These are phyloP conservation scores for Cryptosporidium parvum DNA, from an alignment of 169 alveolate genomes.

Conservation along the genomic window DNA sequence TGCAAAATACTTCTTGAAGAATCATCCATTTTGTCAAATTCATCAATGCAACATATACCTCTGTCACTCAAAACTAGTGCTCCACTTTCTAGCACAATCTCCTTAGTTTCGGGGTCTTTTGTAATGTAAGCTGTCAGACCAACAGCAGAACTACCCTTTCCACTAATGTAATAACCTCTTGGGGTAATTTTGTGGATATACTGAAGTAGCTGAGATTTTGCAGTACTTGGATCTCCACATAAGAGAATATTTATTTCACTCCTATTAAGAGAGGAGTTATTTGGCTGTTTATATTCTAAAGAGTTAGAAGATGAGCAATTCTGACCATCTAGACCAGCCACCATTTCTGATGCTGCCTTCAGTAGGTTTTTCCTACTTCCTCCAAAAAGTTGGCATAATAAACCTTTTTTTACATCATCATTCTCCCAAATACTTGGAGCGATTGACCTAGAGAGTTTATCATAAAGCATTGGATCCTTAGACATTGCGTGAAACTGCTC, in stretches of 20 bases:
- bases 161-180: constrained; percentile 96
- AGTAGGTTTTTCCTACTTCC: constrained; percentile 88
- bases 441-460: constrained; percentile 91
- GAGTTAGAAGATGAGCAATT: background rate
- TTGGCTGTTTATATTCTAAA: background rate
- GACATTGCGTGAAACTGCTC: constrained; percentile 84
- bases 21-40: constrained; percentile 99
- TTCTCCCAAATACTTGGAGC: constrained; percentile 98
- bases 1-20: constrained; percentile 97
- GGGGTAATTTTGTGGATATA: constrained; percentile 95
- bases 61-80: constrained; percentile 98
- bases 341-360: constrained; percentile 57
- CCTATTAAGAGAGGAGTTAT: constrained; percentile 80
- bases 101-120: constrained; percentile 97
- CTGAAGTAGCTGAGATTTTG: constrained; percentile 97
- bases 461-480: constrained; percentile 91
- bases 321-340: background rate
- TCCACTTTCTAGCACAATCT: constrained; percentile 97
- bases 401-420: constrained; percentile 94
- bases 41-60: constrained; percentile 99
- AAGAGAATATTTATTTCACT: constrained; percentile 96
- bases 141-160: constrained; percentile 97
- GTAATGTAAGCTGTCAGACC: constrained; percentile 99
- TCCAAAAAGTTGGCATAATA: constrained; percentile 97
- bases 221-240: constrained; percentile 99